These are phyloP conservation scores for Diutina mesorugosa DNA, from an alignment of 1,139 yeast species.

Conservation along the genomic window DNA sequence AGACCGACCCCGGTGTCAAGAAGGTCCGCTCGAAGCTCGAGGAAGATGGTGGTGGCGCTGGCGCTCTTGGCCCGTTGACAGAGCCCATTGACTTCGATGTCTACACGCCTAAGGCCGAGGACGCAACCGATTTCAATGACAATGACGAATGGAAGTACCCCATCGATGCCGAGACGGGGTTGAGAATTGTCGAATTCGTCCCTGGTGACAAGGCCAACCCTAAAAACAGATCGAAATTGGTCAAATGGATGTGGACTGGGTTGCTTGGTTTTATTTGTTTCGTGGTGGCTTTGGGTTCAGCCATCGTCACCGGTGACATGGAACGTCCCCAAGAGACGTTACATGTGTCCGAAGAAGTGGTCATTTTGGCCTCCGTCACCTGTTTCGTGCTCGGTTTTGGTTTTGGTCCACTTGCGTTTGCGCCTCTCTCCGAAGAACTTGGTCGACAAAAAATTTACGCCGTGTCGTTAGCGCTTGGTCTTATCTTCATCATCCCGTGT, in stretches of 20 bases:
- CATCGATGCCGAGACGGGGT: constrained; percentile 38
- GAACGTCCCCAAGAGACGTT: constrained; percentile 37
- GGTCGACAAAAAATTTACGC: constrained; percentile 52
- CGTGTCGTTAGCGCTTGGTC: constrained; percentile 41
- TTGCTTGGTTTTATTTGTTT: constrained; percentile 42
- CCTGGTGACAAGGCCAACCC: constrained; percentile 48
- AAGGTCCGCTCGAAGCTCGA: neutral
- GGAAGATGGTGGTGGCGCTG: constrained; percentile 12
- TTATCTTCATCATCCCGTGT: constrained; percentile 61
- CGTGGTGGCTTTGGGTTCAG: constrained; percentile 47
- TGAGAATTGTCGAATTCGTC: constrained; percentile 46
- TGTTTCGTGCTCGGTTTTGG: constrained; percentile 65
- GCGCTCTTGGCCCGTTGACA: constrained; percentile 40
- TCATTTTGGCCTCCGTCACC: constrained; percentile 42
- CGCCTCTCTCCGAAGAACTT: constrained; percentile 62
- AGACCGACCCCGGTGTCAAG: neutral
- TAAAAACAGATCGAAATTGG: constrained; percentile 29
- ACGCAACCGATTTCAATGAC: constrained; percentile 27
- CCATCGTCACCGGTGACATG: constrained; percentile 52
- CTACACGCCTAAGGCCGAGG: constrained; percentile 22
- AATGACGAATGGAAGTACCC: constrained; percentile 50
- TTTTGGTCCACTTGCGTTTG: constrained; percentile 61
- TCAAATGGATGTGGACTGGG: constrained; percentile 47
- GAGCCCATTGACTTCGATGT: constrained; percentile 34
- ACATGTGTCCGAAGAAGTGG: constrained; percentile 40